phyloP scores from a whole-genome alignment of 768 basidiomycete genomes.

The Pholiota molesta region DNA sequence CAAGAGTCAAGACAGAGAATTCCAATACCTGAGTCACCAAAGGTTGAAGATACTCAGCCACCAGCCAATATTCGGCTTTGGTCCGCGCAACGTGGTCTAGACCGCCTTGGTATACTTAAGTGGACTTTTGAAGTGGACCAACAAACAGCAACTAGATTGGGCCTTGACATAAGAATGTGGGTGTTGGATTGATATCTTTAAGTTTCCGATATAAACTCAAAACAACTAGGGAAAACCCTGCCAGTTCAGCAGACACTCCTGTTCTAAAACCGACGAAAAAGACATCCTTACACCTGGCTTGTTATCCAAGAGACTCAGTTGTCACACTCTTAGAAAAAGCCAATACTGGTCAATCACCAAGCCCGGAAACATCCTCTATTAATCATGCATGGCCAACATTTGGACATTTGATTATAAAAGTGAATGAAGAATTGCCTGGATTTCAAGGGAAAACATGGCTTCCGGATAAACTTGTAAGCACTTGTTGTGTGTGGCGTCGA shows the following conservation, averaged over 20 bases:
- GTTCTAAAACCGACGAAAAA: constrained; percentile 14
- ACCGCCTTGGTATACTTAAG: constrained; percentile 34
- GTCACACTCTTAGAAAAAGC: constrained; percentile 16
- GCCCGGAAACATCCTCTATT: not conserved
- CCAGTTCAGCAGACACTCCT: not conserved
- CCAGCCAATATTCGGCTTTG: constrained; percentile 28
- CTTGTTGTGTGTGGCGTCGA: not conserved
- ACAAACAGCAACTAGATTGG: constrained; percentile 37
- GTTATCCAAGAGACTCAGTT: constrained; percentile 31
- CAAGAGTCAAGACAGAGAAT: not conserved
- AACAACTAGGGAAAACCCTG: not conserved
- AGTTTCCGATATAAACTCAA: not conserved
- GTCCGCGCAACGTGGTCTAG: constrained; percentile 36
- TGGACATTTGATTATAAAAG: constrained; percentile 6
- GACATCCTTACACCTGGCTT: constrained; percentile 37
- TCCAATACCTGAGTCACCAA: not conserved
- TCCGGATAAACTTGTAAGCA: constrained; percentile 8
- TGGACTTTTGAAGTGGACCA: constrained; percentile 40
- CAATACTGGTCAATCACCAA: not conserved
- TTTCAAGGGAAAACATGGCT: constrained; percentile 3
- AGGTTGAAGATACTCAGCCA: not conserved
- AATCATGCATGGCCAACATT: constrained; percentile 2
- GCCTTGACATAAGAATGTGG: constrained; percentile 22
- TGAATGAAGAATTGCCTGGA: constrained; percentile 4
- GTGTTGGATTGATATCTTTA: not conserved